Base-by-base conservation (phyloP, 2,329 filamentous ascomycete genomes). In the Sporothrix dimorphospora region DNA sequence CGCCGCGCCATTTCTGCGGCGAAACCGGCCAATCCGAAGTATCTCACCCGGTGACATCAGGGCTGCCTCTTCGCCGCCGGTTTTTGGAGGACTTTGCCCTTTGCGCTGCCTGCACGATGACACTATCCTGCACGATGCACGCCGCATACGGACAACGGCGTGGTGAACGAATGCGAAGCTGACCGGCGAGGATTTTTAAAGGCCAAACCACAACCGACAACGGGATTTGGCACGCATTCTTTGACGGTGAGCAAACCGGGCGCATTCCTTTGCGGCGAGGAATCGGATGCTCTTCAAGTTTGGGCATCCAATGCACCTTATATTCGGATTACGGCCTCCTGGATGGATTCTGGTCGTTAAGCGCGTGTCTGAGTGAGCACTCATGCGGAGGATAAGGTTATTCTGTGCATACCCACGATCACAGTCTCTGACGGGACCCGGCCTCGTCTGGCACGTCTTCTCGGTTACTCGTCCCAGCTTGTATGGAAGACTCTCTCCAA, bases 21-120 rank as follows among this genome's bases (percentile, higher is more conserved):
- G 38, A 69, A 42, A 42, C 9, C 14, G 45, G 27, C 45, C 65
- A 19, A 40, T 68, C 65, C 19, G 21, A 69, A 27, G 66, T 69
- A 69, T 49, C 49, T 21, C 30, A 30, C 11, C 16, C 21, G 38
- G n/a, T 65, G 59, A 65, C 59, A 65, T 65, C 59, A 65, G 59
- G 57, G 38, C 11, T 65, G 38, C 59, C 59, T 65, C 21, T 24
- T 65, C n/a, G 21, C 1, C 14, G n/a, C 21, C 34, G 16, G 8
- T 21, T 45, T 9, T 65, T 24, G 12, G 4, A 0, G 19, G 9
- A 16, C 27, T 57, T 57, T 57, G 24, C 16, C 27, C 16, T 53
- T 30, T 55, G 53, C 24, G 34, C 38, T 21, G 11, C 21, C n/a
- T 45, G 59, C 59, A 45, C 38, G 38, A 65, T 65, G 59, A 65